Base-by-base conservation (phyloP, 441 rosid genomes). In the Croton laevigatus region DNA sequence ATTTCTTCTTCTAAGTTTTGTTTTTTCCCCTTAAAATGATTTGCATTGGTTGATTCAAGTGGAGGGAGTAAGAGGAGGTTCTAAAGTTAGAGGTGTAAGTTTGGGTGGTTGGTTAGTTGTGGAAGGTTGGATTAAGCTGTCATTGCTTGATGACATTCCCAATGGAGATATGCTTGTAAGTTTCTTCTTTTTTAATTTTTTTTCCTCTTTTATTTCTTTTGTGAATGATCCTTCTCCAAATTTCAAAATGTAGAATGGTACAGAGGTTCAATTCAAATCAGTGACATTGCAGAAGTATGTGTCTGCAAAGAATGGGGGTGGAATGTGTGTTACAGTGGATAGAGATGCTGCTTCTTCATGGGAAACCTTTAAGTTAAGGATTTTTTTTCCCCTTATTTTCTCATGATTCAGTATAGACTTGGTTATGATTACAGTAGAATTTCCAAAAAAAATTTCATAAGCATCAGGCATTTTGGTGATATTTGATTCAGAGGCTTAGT, bases 81-180 rank as follows among this genome's bases (percentile, higher is more conserved):
- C 90, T 62, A 88, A 86, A 83, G 96, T 90, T 67, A 79, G 87
- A 76, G 96, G 83, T 70, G 96, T 90, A 68, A 90, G 88, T 69
- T 82, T 90, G 77, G 96, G 91, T 34, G 96, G 96, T n/a, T 90
- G 96, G 96, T 73, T 90, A 70, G 89, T 90, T 66, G 61, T 90
- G 27, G 93, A 90, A 80, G 96, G 96, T 70, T 90, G 96, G 96
- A 90, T 90, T 72, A 90, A 88, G 79, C 91, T 93, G 61, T 86
- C 93, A 62, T 82, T 90, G 38, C 88, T 90, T 70, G 84, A 88
- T 76, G 89, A 71, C 52, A 90, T 90, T 80, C 81, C 85, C 69
- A 90, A 88, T 51, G 89, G 86, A 66, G 93, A 90, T 64, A 90
- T 88, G 93, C 90, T 90, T 72, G 96, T 90, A 75, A 78, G 79